A percentile compares a stretch with the other conserved stretches of the same genome.
These are phyloP conservation scores for Coniochaeta pulveracea DNA, from an alignment of 2,329 filamentous ascomycete species.

Conservation along the genomic window DNA sequence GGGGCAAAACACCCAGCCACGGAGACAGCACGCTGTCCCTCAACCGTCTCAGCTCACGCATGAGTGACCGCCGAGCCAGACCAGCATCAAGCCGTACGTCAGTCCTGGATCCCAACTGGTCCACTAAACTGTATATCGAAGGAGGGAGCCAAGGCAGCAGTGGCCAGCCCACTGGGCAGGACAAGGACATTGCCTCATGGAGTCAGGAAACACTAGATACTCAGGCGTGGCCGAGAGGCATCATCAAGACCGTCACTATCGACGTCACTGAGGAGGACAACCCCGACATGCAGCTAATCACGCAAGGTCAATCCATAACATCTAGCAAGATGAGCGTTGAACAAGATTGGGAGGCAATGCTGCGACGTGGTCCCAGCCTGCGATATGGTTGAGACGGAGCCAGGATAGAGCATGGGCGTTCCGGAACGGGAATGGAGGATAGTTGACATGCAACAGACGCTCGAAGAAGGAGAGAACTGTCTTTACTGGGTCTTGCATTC, in stretches of 20 bases:
- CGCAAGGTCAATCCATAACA: too few relatives aligned
- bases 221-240: constrained; percentile 20
- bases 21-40: constrained; percentile 10
- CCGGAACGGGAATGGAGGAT: too few relatives aligned
- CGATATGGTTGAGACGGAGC: too few relatives aligned
- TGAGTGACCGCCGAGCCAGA: constrained; percentile 4
- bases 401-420: too few relatives aligned
- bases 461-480: too few relatives aligned
- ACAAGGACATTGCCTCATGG: too few relatives aligned
- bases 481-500: too few relatives aligned
- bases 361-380: constrained; percentile 13
- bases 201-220: constrained; percentile 5
- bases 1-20: constrained; percentile 10
- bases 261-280: constrained; percentile 22
- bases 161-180: constrained; percentile 6
- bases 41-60: constrained; percentile 7
- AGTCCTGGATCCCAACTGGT: constrained; percentile 12
- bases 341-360: constrained; percentile 17
- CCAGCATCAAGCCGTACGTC: constrained; percentile 12
- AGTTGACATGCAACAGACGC: too few relatives aligned
- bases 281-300: constrained; percentile 11
- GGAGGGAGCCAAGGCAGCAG: constrained; percentile 12
- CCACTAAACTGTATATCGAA: constrained; percentile 16
- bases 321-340: constrained; percentile 9
- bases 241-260: constrained; percentile 26